Conservation (phyloP, 345 rosid genomes). For the Syzygium jambos region DNA sequence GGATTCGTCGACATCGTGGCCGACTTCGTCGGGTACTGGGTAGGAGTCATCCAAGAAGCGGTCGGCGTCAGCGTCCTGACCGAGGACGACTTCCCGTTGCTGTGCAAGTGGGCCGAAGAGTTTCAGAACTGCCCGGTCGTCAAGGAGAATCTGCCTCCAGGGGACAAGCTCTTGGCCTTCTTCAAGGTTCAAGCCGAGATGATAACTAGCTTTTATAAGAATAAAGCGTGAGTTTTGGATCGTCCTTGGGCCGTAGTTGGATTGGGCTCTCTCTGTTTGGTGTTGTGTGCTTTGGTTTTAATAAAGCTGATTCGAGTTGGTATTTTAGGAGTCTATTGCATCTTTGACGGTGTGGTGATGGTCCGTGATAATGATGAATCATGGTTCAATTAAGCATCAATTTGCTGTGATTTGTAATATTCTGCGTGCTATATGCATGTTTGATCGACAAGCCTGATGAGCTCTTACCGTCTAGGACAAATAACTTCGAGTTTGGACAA, state of each 20-base stretch:
- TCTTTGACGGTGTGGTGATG: neutral
- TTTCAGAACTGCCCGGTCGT: slow-evolving; percentile 9
- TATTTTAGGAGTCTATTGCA: neutral
- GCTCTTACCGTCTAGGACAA: neutral
- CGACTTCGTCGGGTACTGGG: slow-evolving; percentile 28
- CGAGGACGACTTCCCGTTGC: slow-evolving; percentile 26
- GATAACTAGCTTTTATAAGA: neutral
- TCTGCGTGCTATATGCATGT: neutral
- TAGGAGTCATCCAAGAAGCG: slow-evolving; percentile 20
- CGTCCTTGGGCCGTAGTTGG: neutral
- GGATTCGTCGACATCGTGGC: slow-evolving; percentile 49
- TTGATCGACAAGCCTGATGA: neutral
- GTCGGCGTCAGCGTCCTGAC: slow-evolving; percentile 24
- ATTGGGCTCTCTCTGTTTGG: neutral
- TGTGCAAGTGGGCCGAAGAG: slow-evolving; percentile 24
- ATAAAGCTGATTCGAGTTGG: neutral
- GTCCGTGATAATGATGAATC: neutral
- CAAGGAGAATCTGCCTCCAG: slow-evolving; percentile 36
- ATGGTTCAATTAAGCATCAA: neutral
- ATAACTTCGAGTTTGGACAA: neutral
- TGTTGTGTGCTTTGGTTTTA: neutral
- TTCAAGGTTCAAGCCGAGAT: neutral
- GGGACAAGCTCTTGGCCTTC: slow-evolving; percentile 14
- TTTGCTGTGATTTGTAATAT: neutral
- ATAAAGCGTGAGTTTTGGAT: neutral